Conservation (phyloP, 2,329 filamentous ascomycete species). For the Plenodomus lindquistii region DNA sequence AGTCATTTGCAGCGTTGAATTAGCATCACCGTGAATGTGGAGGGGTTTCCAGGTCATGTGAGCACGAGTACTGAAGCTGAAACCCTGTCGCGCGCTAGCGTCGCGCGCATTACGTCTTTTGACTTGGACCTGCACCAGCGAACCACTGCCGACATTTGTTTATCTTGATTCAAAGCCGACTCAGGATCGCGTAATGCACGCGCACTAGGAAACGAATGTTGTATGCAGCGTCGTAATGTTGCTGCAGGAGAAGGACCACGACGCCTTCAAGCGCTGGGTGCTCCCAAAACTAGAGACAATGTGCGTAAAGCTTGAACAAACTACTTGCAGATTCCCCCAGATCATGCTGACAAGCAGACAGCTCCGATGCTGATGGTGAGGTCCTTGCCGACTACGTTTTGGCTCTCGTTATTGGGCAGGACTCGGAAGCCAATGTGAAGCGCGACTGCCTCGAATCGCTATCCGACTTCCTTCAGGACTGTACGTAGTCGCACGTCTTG, state of each 20-base stretch:
- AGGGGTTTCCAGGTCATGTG: slow-evolving; percentile 20
- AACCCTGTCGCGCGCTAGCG: slow-evolving; percentile 16
- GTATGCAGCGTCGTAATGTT: slow-evolving; percentile 49
- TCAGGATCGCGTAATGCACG: background rate
- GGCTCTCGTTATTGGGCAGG: slow-evolving; percentile 68
- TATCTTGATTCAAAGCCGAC: background rate
- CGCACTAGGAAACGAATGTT: background rate
- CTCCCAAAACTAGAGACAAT: slow-evolving; percentile 76
- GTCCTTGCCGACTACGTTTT: slow-evolving; percentile 85
- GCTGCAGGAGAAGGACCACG: slow-evolving; percentile 57
- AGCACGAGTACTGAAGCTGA: slow-evolving; percentile 14
- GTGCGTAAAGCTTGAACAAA: slow-evolving; percentile 52
- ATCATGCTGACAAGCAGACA: slow-evolving; percentile 39
- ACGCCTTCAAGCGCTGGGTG: slow-evolving; percentile 74
- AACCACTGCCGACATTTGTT: background rate
- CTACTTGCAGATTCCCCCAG: background rate
- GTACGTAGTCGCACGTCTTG: slow-evolving; percentile 44
- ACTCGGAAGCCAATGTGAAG: slow-evolving; percentile 65
- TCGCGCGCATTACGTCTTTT: slow-evolving; percentile 14
- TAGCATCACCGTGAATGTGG: slow-evolving; percentile 15
- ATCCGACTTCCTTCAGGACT: slow-evolving; percentile 73
- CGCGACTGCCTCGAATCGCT: slow-evolving; percentile 72
- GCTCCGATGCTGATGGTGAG: slow-evolving; percentile 78
- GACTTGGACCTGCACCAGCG: background rate
- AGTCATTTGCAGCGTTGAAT: no score